Evolutionary conservation across 2,329 filamentous ascomycete genomes (phyloP).

Genomic region (Colletotrichum chlorophyti): DNA sequence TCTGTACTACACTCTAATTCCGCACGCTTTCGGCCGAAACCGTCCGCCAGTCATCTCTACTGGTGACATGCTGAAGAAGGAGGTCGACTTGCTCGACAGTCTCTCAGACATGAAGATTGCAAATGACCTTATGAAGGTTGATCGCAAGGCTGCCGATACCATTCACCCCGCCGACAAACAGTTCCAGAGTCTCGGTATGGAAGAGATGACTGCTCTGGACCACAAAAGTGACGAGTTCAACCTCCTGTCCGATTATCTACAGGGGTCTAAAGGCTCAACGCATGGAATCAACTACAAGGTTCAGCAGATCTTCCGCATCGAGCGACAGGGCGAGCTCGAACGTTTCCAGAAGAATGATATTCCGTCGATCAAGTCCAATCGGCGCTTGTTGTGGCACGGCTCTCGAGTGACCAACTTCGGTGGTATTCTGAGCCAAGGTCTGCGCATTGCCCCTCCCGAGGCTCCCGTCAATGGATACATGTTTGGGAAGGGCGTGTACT

Average conservation of each 20-base stretch:
- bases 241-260: constrained; percentile 72
- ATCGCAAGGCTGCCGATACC: constrained; percentile 48
- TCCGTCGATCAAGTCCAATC: constrained; percentile 64
- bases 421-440: constrained; percentile 85
- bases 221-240: constrained; percentile 66
- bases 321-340: constrained; percentile 73
- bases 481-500: constrained; percentile 90
- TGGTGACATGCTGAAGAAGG: constrained; percentile 68
- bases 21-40: constrained; percentile 79
- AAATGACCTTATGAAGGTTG: constrained; percentile 76
- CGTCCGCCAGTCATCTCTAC: constrained; percentile 72
- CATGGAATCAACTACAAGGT: constrained; percentile 68
- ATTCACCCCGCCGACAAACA: constrained; percentile 75
- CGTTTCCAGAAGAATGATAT: constrained; percentile 68
- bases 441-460: constrained; percentile 88
- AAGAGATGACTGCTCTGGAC: constrained; percentile 78
- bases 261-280: constrained; percentile 69
- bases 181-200: constrained; percentile 72
- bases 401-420: constrained; percentile 84
- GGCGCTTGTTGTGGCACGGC: constrained; percentile 86
- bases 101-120: constrained; percentile 87
- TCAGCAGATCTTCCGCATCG: constrained; percentile 82
- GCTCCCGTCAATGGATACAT: constrained; percentile 83
- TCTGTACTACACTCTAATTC: constrained; percentile 81
- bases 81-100: constrained; percentile 81